These are phyloP conservation scores for Falciphora oryzae DNA, from an alignment of 2,329 filamentous ascomycete species.

Conservation along the genomic window DNA sequence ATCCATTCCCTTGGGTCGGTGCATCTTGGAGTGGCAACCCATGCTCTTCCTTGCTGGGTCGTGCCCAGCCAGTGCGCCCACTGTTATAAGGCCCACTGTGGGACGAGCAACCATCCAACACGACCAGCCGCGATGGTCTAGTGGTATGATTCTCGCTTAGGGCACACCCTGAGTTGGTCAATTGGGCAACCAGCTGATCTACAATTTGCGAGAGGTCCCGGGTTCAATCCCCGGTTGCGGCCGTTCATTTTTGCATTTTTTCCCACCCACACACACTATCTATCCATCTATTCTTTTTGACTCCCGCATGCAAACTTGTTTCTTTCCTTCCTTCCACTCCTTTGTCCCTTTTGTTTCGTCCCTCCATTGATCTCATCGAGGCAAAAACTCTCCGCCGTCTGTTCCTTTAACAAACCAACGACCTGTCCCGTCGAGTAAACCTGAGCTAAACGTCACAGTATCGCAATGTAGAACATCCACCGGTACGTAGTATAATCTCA, in stretches of 20 bases:
- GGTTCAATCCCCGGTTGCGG: slow-evolving; percentile 6
- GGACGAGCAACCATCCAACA: not conserved
- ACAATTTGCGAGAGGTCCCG: slow-evolving; percentile 7
- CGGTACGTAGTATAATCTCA: not conserved
- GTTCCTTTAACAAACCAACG: not conserved
- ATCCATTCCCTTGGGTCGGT: too few species aligned
- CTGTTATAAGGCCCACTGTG: not conserved
- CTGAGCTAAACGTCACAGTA: too few species aligned
- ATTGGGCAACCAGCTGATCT: not conserved
- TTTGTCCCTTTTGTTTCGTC: not conserved
- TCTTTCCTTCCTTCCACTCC: not conserved
- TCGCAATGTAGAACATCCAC: not conserved
- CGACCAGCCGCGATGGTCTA: slow-evolving; percentile 35
- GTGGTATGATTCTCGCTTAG: slow-evolving; percentile 62
- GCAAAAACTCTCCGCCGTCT: not conserved
- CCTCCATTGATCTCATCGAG: not conserved
- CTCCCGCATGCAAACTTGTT: not conserved
- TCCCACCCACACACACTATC: too few species aligned
- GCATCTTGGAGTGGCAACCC: too few species aligned
- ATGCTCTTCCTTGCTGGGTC: too few species aligned
- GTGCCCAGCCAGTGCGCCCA: too few species aligned
- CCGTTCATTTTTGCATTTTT: not conserved
- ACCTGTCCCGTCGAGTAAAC: not conserved
- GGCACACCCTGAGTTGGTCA: slow-evolving; percentile 24
- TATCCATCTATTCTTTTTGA: too few species aligned